phyloP scores from a whole-genome alignment of 768 basidiomycete species.

The Pleurotus giganteus region DNA sequence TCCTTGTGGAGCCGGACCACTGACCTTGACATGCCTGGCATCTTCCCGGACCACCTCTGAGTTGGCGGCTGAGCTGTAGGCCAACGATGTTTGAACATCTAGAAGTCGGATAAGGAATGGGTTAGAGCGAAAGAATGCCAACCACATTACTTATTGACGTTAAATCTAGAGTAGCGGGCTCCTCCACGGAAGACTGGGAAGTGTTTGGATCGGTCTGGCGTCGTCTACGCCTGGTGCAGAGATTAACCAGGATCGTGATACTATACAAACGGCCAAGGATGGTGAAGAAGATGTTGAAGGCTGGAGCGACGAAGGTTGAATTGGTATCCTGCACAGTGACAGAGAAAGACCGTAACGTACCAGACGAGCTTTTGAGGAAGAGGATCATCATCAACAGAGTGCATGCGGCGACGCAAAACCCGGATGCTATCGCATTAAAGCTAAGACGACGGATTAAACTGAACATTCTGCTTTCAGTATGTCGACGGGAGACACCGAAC shows the following conservation, averaged over 20 bases:
- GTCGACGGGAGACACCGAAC: neutral
- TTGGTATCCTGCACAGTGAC: too few species aligned
- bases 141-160: neutral
- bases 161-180: neutral
- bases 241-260: conserved; percentile 13
- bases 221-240: neutral
- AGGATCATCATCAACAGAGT: conserved; percentile 10
- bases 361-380: conserved; percentile 1
- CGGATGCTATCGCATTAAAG: conserved; percentile 11
- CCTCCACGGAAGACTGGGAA: neutral
- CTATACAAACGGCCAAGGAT: conserved; percentile 15
- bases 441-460: conserved; percentile 13
- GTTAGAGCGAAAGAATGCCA: too few species aligned
- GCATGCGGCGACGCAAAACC: conserved; percentile 3
- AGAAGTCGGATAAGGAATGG: too few species aligned
- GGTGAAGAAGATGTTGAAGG: conserved; percentile 5
- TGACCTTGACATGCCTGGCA: too few species aligned
- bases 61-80: too few species aligned
- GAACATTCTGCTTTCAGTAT: neutral
- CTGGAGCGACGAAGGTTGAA: neutral
- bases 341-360: neutral
- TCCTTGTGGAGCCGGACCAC: too few species aligned
- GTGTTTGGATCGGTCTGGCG: neutral
- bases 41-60: too few species aligned
- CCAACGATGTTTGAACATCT: too few species aligned